These are phyloP conservation scores for Pythium brachiatum DNA, from an alignment of 352 stramenopile genomes.

Conservation along the genomic window DNA sequence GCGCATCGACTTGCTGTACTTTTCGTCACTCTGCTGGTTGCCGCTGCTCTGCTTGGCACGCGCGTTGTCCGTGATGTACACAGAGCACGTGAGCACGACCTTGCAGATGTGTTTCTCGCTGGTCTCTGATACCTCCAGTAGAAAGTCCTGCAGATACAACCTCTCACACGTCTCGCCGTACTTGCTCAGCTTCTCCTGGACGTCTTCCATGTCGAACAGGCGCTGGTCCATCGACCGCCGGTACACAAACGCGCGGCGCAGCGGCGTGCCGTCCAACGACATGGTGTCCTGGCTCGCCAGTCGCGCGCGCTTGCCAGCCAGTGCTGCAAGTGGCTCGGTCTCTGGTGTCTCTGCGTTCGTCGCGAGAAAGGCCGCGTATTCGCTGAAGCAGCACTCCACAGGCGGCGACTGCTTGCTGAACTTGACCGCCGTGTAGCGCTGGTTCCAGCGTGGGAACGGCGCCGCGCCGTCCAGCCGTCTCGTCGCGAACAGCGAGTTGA, in stretches of 20 bases:
- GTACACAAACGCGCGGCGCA: slow-evolving; percentile 64
- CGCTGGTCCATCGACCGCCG: slow-evolving; percentile 64
- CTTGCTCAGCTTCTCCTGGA: slow-evolving; percentile 45
- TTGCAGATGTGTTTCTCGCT: slow-evolving; percentile 58
- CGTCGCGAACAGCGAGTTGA: slow-evolving; percentile 42
- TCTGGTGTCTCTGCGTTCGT: background rate
- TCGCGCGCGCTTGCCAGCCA: slow-evolving; percentile 6
- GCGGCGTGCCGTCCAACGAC: slow-evolving; percentile 24
- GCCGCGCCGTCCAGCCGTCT: slow-evolving; percentile 27
- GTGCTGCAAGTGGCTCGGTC: slow-evolving; percentile 4
- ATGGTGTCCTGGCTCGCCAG: slow-evolving; percentile 18
- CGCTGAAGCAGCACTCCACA: slow-evolving; percentile 63
- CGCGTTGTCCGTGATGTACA: slow-evolving; percentile 42
- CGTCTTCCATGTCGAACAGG: slow-evolving; percentile 38
- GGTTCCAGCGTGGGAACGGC: slow-evolving; percentile 61
- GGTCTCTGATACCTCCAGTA: slow-evolving; percentile 69
- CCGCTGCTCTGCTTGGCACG: background rate
- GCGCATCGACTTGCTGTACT: slow-evolving; percentile 26
- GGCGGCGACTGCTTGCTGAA: slow-evolving; percentile 60
- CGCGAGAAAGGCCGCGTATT: slow-evolving; percentile 44
- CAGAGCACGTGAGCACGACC: slow-evolving; percentile 60
- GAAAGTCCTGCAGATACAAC: slow-evolving; percentile 64
- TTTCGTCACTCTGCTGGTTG: slow-evolving; percentile 11
- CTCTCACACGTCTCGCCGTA: slow-evolving; percentile 40
- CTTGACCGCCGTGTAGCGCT: slow-evolving; percentile 58